Percentiles rank a stretch among this genome's conserved stretches.
These are phyloP conservation scores for Entelexis sorbosivorans DNA, from an alignment of 1,139 yeast genomes.

Conservation along the genomic window DNA sequence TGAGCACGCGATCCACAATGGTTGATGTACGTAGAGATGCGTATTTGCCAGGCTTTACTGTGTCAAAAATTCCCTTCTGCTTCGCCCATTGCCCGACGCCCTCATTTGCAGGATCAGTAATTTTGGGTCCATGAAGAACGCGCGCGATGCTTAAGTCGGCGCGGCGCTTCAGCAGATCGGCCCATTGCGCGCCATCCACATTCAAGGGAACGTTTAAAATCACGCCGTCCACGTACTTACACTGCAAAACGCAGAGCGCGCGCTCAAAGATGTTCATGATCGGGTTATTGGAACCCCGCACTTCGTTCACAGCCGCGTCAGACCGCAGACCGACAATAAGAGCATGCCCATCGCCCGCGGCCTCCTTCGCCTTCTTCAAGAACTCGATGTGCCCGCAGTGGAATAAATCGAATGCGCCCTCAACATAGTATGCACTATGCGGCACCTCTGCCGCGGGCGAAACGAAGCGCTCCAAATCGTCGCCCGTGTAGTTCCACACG, in stretches of 20 bases:
- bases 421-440: constrained; percentile 44
- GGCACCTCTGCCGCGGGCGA: constrained; percentile 26
- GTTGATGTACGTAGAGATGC: constrained; percentile 51
- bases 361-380: constrained; percentile 38
- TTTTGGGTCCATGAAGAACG: constrained; percentile 58
- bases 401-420: constrained; percentile 85
- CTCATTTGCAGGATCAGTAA: constrained; percentile 25
- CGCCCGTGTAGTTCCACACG: constrained; percentile 35
- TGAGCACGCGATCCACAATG: constrained; percentile 58
- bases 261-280: constrained; percentile 84
- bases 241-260: constrained; percentile 75
- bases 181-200: constrained; percentile 38
- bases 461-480: constrained; percentile 26
- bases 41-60: constrained; percentile 46
- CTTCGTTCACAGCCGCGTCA: constrained; percentile 46
- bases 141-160: constrained; percentile 29
- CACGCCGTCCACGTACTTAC: constrained; percentile 71
- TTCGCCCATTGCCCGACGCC: constrained; percentile 23
- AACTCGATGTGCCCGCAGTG: constrained; percentile 87
- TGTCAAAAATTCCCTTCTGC: constrained; percentile 35
- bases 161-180: constrained; percentile 23
- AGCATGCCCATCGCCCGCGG: constrained; percentile 28
- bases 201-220: constrained; percentile 56
- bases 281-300: constrained; percentile 62
- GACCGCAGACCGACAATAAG: constrained; percentile 61